Percentiles rank a stretch among this genome's conserved stretches.
Conservation (phyloP, 208 protist species). For the Trypanosoma brucei region DNA sequence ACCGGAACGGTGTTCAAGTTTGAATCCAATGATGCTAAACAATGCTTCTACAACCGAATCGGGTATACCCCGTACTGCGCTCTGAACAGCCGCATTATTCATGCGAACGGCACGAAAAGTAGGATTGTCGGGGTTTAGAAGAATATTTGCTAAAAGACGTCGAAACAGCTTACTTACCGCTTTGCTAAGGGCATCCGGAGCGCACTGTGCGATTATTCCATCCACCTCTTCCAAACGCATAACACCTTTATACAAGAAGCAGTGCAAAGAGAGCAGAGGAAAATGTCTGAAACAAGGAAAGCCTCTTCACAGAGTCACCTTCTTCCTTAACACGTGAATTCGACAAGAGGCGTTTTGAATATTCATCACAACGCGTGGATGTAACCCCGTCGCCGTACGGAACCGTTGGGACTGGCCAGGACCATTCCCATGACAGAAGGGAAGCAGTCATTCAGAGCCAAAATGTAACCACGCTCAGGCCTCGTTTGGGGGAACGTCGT, state of each 20-base stretch:
- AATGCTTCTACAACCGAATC: slow-evolving; percentile 32
- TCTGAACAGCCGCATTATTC: slow-evolving; percentile 42
- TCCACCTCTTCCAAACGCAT: slow-evolving; percentile 6
- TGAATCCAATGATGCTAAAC: slow-evolving; percentile 52
- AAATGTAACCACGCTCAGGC: too few relatives aligned
- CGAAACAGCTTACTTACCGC: slow-evolving; percentile 41
- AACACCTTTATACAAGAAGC: slow-evolving; percentile 4
- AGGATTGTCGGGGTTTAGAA: slow-evolving; percentile 55
- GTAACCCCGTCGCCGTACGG: too few relatives aligned
- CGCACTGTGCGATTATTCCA: slow-evolving; percentile 8
- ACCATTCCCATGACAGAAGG: too few relatives aligned
- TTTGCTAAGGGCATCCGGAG: slow-evolving; percentile 10
- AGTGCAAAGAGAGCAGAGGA: not conserved
- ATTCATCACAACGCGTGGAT: too few relatives aligned
- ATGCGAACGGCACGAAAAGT: slow-evolving; percentile 50
- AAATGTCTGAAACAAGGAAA: not conserved
- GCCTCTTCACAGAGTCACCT: too few relatives aligned
- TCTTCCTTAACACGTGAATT: too few relatives aligned
- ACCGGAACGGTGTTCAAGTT: slow-evolving; percentile 10
- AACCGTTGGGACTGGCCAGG: too few relatives aligned
- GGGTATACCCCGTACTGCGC: slow-evolving; percentile 23
- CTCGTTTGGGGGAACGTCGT: too few relatives aligned
- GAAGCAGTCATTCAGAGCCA: too few relatives aligned
- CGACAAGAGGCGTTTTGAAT: too few relatives aligned
- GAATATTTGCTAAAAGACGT: slow-evolving; percentile 61